These are phyloP conservation scores for Exophiala sideris DNA, from an alignment of 2,329 filamentous ascomycete species.

Conservation along the genomic window DNA sequence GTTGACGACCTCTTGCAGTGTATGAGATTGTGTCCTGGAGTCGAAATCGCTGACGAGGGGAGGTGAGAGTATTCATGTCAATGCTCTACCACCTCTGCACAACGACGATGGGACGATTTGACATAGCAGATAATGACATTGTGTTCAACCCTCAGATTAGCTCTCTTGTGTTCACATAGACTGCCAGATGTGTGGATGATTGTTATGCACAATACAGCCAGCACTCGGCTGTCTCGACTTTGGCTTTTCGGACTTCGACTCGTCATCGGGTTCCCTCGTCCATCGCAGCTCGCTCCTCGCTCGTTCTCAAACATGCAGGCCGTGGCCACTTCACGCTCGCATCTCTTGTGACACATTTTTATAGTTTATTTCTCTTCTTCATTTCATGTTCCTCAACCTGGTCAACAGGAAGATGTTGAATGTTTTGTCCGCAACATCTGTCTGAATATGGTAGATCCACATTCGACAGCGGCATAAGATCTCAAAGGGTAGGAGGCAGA, in stretches of 20 bases:
- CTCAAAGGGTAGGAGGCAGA: background rate
- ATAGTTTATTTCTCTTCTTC: background rate
- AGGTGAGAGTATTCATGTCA: background rate
- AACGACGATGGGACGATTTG: too few species aligned
- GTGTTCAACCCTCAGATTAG: constrained; percentile 16
- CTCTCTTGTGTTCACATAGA: constrained; percentile 19
- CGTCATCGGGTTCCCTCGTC: constrained; percentile 19
- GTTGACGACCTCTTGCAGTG: constrained; percentile 36
- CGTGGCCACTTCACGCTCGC: background rate
- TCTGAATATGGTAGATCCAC: background rate
- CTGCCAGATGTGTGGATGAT: constrained; percentile 12
- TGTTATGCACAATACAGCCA: background rate
- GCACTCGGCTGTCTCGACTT: constrained; percentile 26
- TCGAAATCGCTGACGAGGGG: background rate
- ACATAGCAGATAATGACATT: background rate
- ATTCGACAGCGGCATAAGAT: background rate
- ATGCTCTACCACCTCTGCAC: background rate
- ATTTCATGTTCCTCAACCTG: constrained; percentile 14
- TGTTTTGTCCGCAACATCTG: background rate
- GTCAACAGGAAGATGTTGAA: background rate
- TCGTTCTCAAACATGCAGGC: background rate
- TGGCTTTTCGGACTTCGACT: constrained; percentile 26
- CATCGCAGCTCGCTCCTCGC: background rate
- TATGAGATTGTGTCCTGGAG: constrained; percentile 33
- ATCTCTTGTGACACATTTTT: background rate